Percentiles rank a stretch among this genome's conserved stretches.
Conservation (phyloP, 192 early-diverging fungal genomes). For the Lobosporangium transversale region DNA sequence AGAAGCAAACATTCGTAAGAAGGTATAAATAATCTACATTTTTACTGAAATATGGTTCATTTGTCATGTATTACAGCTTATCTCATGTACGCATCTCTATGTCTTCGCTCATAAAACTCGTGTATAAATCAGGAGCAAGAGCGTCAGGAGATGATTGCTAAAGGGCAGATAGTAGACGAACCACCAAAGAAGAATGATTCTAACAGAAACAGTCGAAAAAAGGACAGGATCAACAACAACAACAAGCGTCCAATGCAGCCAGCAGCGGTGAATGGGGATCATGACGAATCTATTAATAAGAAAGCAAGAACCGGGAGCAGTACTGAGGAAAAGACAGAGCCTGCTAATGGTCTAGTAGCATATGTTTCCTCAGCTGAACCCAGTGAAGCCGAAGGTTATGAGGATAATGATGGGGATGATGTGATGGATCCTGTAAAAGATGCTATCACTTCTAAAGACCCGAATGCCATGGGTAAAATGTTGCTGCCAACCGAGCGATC, state of each 20-base stretch:
- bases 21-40: slow-evolving; percentile 18
- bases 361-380: neutral
- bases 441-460: slow-evolving; percentile 61
- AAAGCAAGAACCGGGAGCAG: neutral
- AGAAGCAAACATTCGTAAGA: slow-evolving; percentile 42
- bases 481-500: slow-evolving; percentile 17
- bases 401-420: slow-evolving; percentile 46
- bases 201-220: slow-evolving; percentile 3
- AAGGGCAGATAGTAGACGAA: slow-evolving; percentile 41
- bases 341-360: neutral
- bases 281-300: neutral
- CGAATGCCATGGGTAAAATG: slow-evolving; percentile 45
- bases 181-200: neutral
- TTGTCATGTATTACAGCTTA: no score
- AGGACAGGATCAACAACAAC: slow-evolving; percentile 19
- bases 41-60: no score
- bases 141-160: slow-evolving; percentile 47
- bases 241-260: neutral
- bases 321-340: neutral
- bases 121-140: slow-evolving; percentile 29
- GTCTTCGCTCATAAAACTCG: neutral
- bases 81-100: no score
- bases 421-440: slow-evolving; percentile 59
- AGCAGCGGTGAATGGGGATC: neutral
- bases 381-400: slow-evolving; percentile 15